Percentiles rank a stretch among this genome's conserved stretches.
phyloP scores from a whole-genome alignment of 208 protist genomes.

The Vickermania ingenoplastis region DNA sequence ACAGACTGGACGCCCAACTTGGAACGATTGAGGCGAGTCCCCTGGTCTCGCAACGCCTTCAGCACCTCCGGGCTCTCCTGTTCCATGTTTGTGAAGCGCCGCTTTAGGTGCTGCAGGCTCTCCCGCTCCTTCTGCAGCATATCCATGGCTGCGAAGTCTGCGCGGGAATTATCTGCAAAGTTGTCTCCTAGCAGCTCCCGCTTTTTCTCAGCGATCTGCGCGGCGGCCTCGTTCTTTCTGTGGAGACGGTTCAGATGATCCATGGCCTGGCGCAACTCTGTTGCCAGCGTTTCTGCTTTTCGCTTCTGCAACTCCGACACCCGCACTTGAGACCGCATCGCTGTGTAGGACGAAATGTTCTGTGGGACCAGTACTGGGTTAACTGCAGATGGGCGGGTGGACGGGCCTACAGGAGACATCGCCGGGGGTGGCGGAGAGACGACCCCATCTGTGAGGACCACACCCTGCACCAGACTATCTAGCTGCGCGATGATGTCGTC shows the following conservation, averaged over 20 bases:
- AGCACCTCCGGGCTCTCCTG: conserved; percentile 58
- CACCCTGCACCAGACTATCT: background rate
- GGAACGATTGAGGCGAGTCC: conserved; percentile 37
- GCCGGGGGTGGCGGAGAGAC: background rate
- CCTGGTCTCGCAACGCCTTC: conserved; percentile 52
- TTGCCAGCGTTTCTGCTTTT: conserved; percentile 46
- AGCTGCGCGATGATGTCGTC: background rate
- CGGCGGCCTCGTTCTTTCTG: conserved; percentile 25
- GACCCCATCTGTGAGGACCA: background rate
- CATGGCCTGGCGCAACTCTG: conserved; percentile 51
- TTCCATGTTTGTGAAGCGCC: conserved; percentile 56
- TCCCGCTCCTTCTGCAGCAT: conserved; percentile 45
- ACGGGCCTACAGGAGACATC: background rate
- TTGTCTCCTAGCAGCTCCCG: conserved; percentile 39
- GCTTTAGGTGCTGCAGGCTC: conserved; percentile 53
- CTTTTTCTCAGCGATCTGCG: conserved; percentile 21
- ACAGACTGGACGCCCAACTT: conserved; percentile 35
- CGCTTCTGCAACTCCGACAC: conserved; percentile 53
- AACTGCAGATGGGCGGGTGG: background rate
- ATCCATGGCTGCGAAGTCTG: conserved; percentile 35
- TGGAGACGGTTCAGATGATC: conserved; percentile 25
- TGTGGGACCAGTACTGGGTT: background rate
- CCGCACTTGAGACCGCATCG: conserved; percentile 1
- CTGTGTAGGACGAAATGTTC: conserved; percentile 4
- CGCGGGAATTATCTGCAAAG: conserved; percentile 10